Percentiles rank a stretch among this genome's conserved stretches.
phyloP scores from a whole-genome alignment of 768 basidiomycete genomes.

The Panaeolus papilionaceus region DNA sequence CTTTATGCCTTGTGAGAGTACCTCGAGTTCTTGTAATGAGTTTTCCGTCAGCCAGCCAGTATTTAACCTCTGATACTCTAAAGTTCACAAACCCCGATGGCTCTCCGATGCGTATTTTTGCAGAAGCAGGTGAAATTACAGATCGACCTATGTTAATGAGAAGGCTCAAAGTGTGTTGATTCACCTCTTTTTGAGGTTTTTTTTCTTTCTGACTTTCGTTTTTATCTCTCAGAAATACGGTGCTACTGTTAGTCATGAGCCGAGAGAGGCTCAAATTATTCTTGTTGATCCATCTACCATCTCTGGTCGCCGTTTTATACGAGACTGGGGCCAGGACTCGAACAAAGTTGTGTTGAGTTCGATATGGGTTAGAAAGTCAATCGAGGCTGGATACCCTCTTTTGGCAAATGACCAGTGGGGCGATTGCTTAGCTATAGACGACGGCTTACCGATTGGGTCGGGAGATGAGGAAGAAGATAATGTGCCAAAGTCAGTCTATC shows the following conservation, averaged over 20 bases:
- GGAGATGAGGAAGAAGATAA: slow-evolving; percentile 47
- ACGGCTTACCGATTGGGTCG: slow-evolving; percentile 44
- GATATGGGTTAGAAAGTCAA: slow-evolving; percentile 57
- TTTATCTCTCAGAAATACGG: slow-evolving; percentile 53
- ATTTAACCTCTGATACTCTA: slow-evolving; percentile 18
- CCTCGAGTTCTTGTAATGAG: slow-evolving; percentile 14
- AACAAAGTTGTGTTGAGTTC: slow-evolving; percentile 59
- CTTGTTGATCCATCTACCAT: slow-evolving; percentile 59
- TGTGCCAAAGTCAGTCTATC: slow-evolving; percentile 49
- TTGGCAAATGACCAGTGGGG: slow-evolving; percentile 61
- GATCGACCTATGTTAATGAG: slow-evolving; percentile 59
- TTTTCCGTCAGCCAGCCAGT: slow-evolving; percentile 18
- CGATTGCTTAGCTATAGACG: slow-evolving; percentile 45
- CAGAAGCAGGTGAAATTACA: slow-evolving; percentile 59
- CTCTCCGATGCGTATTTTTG: slow-evolving; percentile 54
- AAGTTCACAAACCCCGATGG: slow-evolving; percentile 49
- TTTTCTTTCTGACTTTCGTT: background rate
- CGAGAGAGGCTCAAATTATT: slow-evolving; percentile 60
- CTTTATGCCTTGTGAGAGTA: slow-evolving; percentile 18
- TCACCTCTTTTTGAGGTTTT: background rate
- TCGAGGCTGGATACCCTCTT: slow-evolving; percentile 49
- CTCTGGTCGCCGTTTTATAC: slow-evolving; percentile 62
- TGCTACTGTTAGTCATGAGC: slow-evolving; percentile 55
- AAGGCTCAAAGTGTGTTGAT: slow-evolving; percentile 47
- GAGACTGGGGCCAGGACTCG: slow-evolving; percentile 60